Percentiles rank a stretch among this genome's conserved stretches.
Conservation (phyloP, 441 rosid species). For the Theobroma grandiflorum region DNA sequence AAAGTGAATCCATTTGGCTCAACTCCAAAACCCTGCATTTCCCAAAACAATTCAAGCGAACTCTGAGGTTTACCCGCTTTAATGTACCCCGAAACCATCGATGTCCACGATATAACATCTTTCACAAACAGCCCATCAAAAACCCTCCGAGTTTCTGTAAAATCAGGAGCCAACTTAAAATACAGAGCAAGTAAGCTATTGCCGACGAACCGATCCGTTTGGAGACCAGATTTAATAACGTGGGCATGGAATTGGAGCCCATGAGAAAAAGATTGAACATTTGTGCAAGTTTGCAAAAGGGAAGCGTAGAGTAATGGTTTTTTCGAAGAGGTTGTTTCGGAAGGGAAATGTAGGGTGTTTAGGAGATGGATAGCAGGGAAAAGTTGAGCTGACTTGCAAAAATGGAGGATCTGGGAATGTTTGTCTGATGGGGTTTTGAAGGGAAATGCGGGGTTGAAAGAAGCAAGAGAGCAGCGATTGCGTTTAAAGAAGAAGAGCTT, state of each 20-base stretch:
- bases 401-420: constrained; percentile 47
- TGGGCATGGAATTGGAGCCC: constrained; percentile 80
- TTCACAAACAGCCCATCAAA: constrained; percentile 62
- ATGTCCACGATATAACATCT: constrained; percentile 83
- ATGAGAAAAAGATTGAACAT: constrained; percentile 53
- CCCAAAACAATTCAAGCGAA: constrained; percentile 60
- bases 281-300: constrained; percentile 73
- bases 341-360: constrained; percentile 44
- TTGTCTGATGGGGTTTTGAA: constrained; percentile 25
- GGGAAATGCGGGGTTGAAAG: constrained; percentile 23
- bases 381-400: constrained; percentile 59
- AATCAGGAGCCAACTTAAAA: constrained; percentile 65
- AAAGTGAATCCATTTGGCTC: constrained; percentile 76
- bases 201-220: constrained; percentile 69
- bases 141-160: constrained; percentile 61
- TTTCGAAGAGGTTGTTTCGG: constrained; percentile 28
- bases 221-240: constrained; percentile 77
- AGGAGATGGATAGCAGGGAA: constrained; percentile 59
- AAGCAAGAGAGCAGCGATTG: constrained; percentile 26
- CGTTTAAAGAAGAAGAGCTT: constrained; percentile 47
- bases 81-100: constrained; percentile 79
- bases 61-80: constrained; percentile 49
- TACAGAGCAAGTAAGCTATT: constrained; percentile 82
- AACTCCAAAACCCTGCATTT: constrained; percentile 68
- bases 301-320: constrained; percentile 67